Evolutionary conservation across 1,284 basidiomycete genomes (phyloP), one percentile per base, ranked within the genome.

Genomic region (Puccinia polysora): DNA sequence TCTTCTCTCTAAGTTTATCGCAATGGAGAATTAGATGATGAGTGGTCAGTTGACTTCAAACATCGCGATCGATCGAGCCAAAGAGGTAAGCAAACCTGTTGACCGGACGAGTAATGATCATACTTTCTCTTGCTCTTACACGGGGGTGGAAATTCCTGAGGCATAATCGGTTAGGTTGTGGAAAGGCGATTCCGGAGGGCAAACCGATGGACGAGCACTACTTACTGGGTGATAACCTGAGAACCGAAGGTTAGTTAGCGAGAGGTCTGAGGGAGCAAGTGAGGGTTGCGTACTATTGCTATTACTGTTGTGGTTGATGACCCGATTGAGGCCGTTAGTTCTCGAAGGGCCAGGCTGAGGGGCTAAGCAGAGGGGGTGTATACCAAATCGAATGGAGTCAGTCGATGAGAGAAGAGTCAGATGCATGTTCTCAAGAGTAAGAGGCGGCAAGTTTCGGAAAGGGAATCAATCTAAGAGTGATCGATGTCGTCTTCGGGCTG

Each of bases 71-170:
- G 52, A 10, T 18, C 25, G n/a, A 23, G 0, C 23, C 10, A 25
- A 38, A 1, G 18, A 45, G 0, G n/a, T n/a, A n/a, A n/a, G 28
- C 59, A 36, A 59, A 71, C 68, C 56, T 71, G 68, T 53, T 62
- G 58, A 30, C 59, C 49, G 43, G 59, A 52, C 5, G 50, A 40
- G 36, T 69, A 69, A 28, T 49, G 25, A 52, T 71, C 68, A 25
- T 52, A 63, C 40, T 71, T 71, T 14, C 68, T 45, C 45, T 71
- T 71, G 25, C 49, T 59, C 34, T 71, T 71, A 20, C 10, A n/a
- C 63, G 53, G 10, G 28, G 63, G 38, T 49, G 34, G 63, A 1
- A 32, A 8, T 38, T 65, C 49, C 49, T 65, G 25, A n/a, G 34
- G 23, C 10, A 52, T 4, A 8, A 43, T n/a, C n/a, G n/a, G n/a